These are phyloP conservation scores for Cystobasidium slooffiae DNA, from an alignment of 1,284 basidiomycete genomes.

Conservation along the genomic window DNA sequence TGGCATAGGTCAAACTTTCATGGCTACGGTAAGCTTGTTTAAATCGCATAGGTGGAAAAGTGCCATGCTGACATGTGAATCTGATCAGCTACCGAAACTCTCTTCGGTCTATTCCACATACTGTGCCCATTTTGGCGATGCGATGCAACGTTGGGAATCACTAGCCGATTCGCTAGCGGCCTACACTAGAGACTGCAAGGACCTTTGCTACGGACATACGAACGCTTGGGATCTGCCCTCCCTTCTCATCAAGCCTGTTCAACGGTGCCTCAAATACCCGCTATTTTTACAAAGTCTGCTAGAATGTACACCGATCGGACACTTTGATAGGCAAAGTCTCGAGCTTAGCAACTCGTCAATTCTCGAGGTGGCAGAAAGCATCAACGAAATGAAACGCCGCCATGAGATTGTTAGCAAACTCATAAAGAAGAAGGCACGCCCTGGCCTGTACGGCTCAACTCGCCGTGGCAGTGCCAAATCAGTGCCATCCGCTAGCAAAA, in stretches of 20 bases:
- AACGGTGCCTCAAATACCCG: conserved; percentile 58
- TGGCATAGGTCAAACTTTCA: conserved; percentile 55
- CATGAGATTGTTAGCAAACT: conserved; percentile 56
- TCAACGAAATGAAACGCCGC: conserved; percentile 59
- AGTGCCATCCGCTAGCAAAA: not conserved
- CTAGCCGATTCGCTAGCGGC: conserved; percentile 51
- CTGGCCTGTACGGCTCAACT: conserved; percentile 4
- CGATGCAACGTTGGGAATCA: conserved; percentile 56
- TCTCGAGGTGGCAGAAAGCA: conserved; percentile 57
- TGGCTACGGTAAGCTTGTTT: conserved; percentile 51
- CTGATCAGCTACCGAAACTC: conserved; percentile 54
- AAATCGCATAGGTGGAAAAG: not conserved
- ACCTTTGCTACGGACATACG: conserved; percentile 53
- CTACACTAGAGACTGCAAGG: conserved; percentile 57
- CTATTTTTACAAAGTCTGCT: conserved; percentile 57
- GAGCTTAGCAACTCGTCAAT: conserved; percentile 54
- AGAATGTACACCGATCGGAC: conserved; percentile 53
- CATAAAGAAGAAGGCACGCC: conserved; percentile 40
- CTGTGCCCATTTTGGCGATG: conserved; percentile 57
- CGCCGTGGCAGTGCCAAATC: conserved; percentile 3
- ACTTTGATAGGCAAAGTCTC: conserved; percentile 54
- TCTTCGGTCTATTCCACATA: conserved; percentile 57
- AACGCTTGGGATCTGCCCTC: conserved; percentile 59
- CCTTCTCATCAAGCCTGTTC: conserved; percentile 59
- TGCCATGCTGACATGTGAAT: too few species aligned